phyloP scores from a whole-genome alignment of 2,329 filamentous ascomycete genomes.

The Thermothelomyces thermophilus region DNA sequence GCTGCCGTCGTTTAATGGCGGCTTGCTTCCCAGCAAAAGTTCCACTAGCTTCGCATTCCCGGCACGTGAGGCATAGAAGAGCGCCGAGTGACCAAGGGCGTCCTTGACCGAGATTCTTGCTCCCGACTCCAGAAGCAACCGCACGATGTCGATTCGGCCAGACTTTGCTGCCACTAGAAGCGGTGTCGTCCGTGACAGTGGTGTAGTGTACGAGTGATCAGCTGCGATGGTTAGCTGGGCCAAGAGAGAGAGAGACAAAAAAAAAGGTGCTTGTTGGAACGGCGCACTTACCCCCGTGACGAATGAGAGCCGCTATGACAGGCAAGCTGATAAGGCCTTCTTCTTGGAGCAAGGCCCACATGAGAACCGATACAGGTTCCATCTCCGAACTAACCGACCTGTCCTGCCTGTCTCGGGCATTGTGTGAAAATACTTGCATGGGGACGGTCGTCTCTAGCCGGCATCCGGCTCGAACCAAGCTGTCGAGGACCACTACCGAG shows the following conservation, averaged over 20 bases:
- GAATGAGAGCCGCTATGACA: constrained; percentile 19
- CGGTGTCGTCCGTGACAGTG: constrained; percentile 21
- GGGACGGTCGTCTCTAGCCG: constrained; percentile 19
- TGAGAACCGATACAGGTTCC: constrained; percentile 21
- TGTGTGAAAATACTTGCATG: constrained; percentile 14
- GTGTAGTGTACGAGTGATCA: constrained; percentile 22
- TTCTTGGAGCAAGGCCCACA: constrained; percentile 24
- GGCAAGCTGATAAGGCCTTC: constrained; percentile 11
- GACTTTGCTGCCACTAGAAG: constrained; percentile 23
- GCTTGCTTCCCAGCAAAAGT: constrained; percentile 24
- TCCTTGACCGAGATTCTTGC: constrained; percentile 24
- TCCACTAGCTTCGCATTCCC: constrained; percentile 25
- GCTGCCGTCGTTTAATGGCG: constrained; percentile 28
- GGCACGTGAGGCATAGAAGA: constrained; percentile 27
- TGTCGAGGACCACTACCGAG: constrained; percentile 19
- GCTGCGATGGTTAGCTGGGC: constrained; percentile 14
- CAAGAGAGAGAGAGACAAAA: neutral
- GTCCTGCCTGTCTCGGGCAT: neutral
- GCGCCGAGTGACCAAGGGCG: constrained; percentile 21
- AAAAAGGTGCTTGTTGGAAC: neutral
- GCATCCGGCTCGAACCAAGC: constrained; percentile 20
- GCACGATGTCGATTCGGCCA: constrained; percentile 19
- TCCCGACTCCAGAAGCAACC: constrained; percentile 22
- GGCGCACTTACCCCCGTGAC: constrained; percentile 20
- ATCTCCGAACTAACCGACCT: constrained; percentile 6